These are phyloP conservation scores for Yamadazyma atlantica DNA, from an alignment of 1,139 yeast genomes.

Conservation along the genomic window DNA sequence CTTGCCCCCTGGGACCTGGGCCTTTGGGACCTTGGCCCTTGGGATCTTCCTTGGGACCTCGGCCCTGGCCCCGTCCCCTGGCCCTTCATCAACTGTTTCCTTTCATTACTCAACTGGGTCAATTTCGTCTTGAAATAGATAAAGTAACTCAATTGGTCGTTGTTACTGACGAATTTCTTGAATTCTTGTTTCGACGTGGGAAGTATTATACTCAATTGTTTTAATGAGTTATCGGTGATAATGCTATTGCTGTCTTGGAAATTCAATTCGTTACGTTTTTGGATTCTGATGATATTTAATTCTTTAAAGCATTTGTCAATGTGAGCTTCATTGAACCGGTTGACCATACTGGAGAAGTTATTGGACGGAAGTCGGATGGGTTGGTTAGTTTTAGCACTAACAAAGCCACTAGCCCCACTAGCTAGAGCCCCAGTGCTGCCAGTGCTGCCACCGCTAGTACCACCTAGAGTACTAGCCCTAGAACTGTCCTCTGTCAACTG, in stretches of 20 bases:
- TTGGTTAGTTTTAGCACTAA: constrained; percentile 16
- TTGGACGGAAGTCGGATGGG: constrained; percentile 21
- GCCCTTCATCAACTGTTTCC: constrained; percentile 6
- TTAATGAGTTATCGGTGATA: constrained; percentile 49
- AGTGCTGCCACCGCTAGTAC: background rate
- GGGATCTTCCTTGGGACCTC: background rate
- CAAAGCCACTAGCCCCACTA: constrained; percentile 10
- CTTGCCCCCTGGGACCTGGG: too few relatives aligned
- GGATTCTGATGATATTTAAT: constrained; percentile 45
- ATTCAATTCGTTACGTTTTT: constrained; percentile 42
- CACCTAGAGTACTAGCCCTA: background rate
- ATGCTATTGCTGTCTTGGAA: constrained; percentile 41
- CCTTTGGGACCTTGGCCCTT: background rate
- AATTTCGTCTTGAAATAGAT: constrained; percentile 46
- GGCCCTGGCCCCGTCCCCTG: too few relatives aligned
- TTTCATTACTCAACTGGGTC: constrained; percentile 34
- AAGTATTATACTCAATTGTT: constrained; percentile 53
- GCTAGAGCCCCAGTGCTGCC: background rate
- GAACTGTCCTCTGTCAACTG: constrained; percentile 21
- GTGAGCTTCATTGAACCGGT: constrained; percentile 23
- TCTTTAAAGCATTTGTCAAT: constrained; percentile 40
- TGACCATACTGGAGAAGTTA: constrained; percentile 13
- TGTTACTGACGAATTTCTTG: constrained; percentile 39
- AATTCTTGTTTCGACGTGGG: constrained; percentile 59
- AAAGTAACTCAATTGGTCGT: constrained; percentile 44